phyloP scores from a whole-genome alignment of 2,329 filamentous ascomycete species.

The Rachicladosporium sp. region DNA sequence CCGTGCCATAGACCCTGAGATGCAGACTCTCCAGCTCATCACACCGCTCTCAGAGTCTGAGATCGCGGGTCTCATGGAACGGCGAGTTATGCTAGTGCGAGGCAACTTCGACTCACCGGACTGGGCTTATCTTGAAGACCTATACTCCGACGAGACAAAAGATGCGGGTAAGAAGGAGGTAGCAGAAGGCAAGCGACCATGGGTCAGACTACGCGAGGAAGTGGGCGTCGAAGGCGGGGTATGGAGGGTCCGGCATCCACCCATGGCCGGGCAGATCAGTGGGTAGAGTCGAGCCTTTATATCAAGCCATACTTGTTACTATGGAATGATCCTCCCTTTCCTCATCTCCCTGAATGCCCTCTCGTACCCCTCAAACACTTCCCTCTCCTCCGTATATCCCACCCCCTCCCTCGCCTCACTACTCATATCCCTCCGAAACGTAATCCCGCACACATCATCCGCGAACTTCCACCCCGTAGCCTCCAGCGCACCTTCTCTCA shows the following conservation, averaged over 20 bases:
- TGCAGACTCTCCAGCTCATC: constrained; percentile 48
- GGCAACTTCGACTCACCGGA: constrained; percentile 57
- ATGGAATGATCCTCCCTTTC: constrained; percentile 31
- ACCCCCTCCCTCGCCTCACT: constrained; percentile 30
- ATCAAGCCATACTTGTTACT: neutral
- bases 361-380: constrained; percentile 27
- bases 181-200: constrained; percentile 12
- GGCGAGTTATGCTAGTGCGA: constrained; percentile 49
- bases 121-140: constrained; percentile 58
- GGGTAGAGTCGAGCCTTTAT: neutral
- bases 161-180: constrained; percentile 4
- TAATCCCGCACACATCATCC: constrained; percentile 32
- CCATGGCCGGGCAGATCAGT: constrained; percentile 10
- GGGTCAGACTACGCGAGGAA: constrained; percentile 16
- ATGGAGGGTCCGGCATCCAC: constrained; percentile 22
- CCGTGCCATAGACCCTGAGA: constrained; percentile 51
- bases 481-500: constrained; percentile 27
- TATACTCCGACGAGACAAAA: constrained; percentile 26
- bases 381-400: constrained; percentile 31
- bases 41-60: constrained; percentile 41
- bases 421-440: constrained; percentile 35
- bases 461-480: constrained; percentile 24
- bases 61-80: constrained; percentile 9
- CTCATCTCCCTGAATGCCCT: constrained; percentile 33
- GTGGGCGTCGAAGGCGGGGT: constrained; percentile 21